Evolutionary conservation across 768 basidiomycete genomes (phyloP), one percentile per base, ranked within the genome.

Genomic region (Podaxis rugospora): DNA sequence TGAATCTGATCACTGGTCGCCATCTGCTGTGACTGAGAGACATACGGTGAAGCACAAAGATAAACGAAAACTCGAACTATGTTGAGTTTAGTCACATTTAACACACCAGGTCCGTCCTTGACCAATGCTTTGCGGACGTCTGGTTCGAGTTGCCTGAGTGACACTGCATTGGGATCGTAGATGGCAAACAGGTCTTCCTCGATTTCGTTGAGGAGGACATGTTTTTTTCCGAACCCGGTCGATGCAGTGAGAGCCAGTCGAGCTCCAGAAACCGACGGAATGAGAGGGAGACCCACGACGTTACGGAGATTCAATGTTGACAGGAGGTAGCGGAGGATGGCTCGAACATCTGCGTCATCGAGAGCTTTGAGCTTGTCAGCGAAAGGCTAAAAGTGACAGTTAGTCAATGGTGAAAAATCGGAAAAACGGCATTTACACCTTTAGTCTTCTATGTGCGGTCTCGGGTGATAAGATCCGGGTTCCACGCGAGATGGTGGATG

Each of bases 241-340:
- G 32, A 9, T 9, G 32, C 32, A 32, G 9, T 9, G 32, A 32
- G 32, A 9, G 32, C 32, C 32, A 32, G 32, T 32, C 32, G 32
- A 32, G 32, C 32, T 32, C 67, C 70, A 9, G 64, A 67, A 1
- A 73, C 64, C 0, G 72, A 58, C 0, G 72, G 71, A 21, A 80
- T 50, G 21, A 82, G 57, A 1, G 78, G 79, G 1, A 82, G 66
- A 2, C 70, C 74, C n/a, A 73, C 58, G 7, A 82, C 49, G 50
- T 75, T 70, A 10, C 59, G 58, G 14, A 79, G 50, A 27, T 76
- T 65, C 0, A 63, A 53, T 0, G 68, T 68, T 0, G 74, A 74
- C 1, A 81, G 64, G 0, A 81, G 70, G 61, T 78, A 82, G 3
- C 61, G 60, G 9, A 72, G 63, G 25, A 78, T 58, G 4, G 55